Conservation (phyloP, 495 filamentous ascomycete species). For the Diplogelasinospora grovesii region DNA sequence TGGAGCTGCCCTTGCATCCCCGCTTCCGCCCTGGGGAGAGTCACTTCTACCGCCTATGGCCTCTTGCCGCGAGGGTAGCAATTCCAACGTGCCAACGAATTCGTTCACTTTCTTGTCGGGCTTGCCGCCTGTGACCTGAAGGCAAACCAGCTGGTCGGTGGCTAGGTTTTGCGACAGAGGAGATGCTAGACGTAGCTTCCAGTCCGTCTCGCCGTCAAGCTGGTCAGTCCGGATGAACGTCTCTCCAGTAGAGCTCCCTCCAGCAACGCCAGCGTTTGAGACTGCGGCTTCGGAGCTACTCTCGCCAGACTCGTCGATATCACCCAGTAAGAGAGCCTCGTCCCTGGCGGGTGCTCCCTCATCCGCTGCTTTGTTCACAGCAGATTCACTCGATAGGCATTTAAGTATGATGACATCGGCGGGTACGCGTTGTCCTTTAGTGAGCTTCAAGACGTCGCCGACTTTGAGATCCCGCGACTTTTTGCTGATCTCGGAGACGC, state of each 20-base stretch:
- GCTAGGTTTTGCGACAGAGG: conserved; percentile 70
- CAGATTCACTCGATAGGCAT: conserved; percentile 61
- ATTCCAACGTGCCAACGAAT: conserved; percentile 78
- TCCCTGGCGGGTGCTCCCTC: conserved; percentile 16
- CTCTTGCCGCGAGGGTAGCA: conserved; percentile 39
- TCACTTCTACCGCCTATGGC: conserved; percentile 21
- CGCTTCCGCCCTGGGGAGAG: conserved; percentile 18
- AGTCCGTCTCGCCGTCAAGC: conserved; percentile 96
- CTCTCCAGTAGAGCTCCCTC: conserved; percentile 56
- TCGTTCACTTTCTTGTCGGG: conserved; percentile 91
- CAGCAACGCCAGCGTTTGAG: conserved; percentile 2
- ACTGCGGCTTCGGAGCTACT: conserved; percentile 14
- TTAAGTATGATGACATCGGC: conserved; percentile 93
- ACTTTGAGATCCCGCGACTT: conserved; percentile 88
- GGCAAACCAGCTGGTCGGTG: conserved; percentile 58
- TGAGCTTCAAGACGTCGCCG: conserved; percentile 86
- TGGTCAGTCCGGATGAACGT: conserved; percentile 98
- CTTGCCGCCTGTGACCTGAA: conserved; percentile 75
- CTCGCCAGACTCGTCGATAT: conserved; percentile 22
- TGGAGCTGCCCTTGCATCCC: conserved; percentile 51
- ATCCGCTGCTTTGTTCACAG: conserved; percentile 21
- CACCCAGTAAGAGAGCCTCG: conserved; percentile 37
- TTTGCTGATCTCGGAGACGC: conserved; percentile 58
- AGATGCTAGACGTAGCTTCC: conserved; percentile 90
- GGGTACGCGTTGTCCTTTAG: conserved; percentile 84